Percentiles rank a stretch among this genome's conserved stretches.
Conservation (phyloP, 2,329 filamentous ascomycete genomes). For the Colletotrichum filicis region DNA sequence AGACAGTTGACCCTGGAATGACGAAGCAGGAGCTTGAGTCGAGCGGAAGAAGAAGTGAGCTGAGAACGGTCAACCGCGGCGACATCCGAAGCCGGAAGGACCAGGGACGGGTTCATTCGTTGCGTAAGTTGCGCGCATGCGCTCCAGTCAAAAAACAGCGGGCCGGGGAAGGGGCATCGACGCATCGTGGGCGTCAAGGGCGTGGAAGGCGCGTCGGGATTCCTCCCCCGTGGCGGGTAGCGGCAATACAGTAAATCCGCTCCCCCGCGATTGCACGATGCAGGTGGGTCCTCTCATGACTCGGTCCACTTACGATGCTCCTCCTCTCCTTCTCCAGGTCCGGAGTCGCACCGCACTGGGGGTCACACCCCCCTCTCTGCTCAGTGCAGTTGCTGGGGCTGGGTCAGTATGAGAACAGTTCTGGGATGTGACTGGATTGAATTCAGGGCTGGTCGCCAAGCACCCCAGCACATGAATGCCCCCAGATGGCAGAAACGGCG, state of each 20-base stretch:
- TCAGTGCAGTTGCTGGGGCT: background rate
- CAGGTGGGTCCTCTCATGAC: background rate
- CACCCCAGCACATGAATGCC: background rate
- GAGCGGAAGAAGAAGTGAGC: background rate
- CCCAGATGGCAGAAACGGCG: background rate
- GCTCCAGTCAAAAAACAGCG: conserved; percentile 25
- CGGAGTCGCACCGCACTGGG: conserved; percentile 10
- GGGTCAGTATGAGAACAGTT: too few species aligned
- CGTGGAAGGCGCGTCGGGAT: background rate
- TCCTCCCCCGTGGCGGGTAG: background rate
- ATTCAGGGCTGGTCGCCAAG: background rate
- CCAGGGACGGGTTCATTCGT: background rate
- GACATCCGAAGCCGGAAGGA: conserved; percentile 21
- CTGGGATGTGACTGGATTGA: background rate
- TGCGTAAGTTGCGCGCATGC: conserved; percentile 3
- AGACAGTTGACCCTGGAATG: background rate
- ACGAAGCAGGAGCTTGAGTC: conserved; percentile 1
- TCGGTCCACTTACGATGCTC: conserved; percentile 9
- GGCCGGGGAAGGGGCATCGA: background rate
- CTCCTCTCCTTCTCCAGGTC: conserved; percentile 2
- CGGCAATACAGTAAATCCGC: conserved; percentile 12
- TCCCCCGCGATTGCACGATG: conserved; percentile 16
- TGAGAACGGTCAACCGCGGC: conserved; percentile 3
- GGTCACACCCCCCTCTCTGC: background rate
- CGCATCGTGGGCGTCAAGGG: too few species aligned